Evolutionary conservation across 2,329 filamentous ascomycete species (phyloP).

Genomic region (Sarocladium strictum): DNA sequence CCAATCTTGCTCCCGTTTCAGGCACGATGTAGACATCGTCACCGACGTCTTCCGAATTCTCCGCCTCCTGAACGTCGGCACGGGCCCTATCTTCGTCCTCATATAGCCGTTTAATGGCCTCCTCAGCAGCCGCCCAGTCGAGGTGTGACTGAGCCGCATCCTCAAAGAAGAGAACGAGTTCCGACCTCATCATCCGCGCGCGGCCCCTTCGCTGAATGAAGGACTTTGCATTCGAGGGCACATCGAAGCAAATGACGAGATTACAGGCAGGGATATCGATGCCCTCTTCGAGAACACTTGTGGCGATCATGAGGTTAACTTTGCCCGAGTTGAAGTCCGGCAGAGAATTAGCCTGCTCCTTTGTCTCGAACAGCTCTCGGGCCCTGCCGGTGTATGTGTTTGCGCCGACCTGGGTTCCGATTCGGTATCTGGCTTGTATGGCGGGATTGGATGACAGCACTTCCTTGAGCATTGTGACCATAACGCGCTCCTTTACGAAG

Average conservation of each 20-base stretch:
- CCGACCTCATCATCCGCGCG: constrained; percentile 44
- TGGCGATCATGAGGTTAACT: constrained; percentile 55
- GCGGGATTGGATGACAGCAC: constrained; percentile 48
- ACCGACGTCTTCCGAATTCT: constrained; percentile 28
- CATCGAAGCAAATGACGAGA: constrained; percentile 52
- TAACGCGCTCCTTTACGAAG: constrained; percentile 60
- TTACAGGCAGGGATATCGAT: constrained; percentile 63
- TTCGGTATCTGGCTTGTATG: constrained; percentile 37
- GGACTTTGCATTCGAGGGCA: constrained; percentile 43
- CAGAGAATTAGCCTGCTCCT: constrained; percentile 16
- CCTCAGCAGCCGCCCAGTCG: constrained; percentile 63
- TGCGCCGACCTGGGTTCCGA: constrained; percentile 51
- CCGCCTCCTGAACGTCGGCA: constrained; percentile 37
- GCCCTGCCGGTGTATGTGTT: constrained; percentile 31
- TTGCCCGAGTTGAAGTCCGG: constrained; percentile 47
- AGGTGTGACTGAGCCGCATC: constrained; percentile 19
- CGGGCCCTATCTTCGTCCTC: constrained; percentile 54
- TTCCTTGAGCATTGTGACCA: constrained; percentile 53
- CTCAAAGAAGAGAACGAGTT: constrained; percentile 41
- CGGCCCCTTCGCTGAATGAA: constrained; percentile 54
- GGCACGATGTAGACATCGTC: constrained; percentile 31
- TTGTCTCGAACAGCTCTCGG: constrained; percentile 34
- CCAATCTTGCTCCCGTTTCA: constrained; percentile 56
- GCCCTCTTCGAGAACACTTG: constrained; percentile 60
- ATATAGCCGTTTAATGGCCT: constrained; percentile 65